Percentiles rank a stretch among this genome's conserved stretches.
These are phyloP conservation scores for Nepenthes mirabilis DNA, from an alignment of 148 eudicot species.

Conservation along the genomic window DNA sequence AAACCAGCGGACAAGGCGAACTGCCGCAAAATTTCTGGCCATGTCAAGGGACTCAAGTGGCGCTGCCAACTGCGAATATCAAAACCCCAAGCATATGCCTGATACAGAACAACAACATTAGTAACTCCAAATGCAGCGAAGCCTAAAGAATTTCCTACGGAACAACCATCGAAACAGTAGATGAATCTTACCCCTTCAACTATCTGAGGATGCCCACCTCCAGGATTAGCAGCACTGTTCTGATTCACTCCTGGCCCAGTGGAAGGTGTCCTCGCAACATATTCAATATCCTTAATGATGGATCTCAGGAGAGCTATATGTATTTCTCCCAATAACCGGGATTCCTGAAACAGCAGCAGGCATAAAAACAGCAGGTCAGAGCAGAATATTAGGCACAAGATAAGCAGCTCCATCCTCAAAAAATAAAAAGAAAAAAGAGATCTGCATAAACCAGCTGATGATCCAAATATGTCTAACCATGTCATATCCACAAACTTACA, in stretches of 20 bases:
- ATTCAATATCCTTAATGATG: conserved; percentile 84
- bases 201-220: conserved; percentile 88
- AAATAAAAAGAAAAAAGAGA: neutral
- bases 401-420: neutral
- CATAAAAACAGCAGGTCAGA: neutral
- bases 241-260: conserved; percentile 46
- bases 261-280: conserved; percentile 80
- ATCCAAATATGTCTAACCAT: neutral
- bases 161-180: neutral
- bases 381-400: neutral
- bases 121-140: neutral
- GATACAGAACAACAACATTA: conserved; percentile 11
- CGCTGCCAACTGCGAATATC: conserved; percentile 80
- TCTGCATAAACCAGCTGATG: neutral
- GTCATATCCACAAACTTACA: conserved; percentile 31
- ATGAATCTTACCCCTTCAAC: conserved; percentile 75
- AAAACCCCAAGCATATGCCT: conserved; percentile 97
- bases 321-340: conserved; percentile 74
- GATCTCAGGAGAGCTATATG: conserved; percentile 65
- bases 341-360: conserved; percentile 35
- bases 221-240: conserved; percentile 44
- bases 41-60: conserved; percentile 65
- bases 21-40: conserved; percentile 90
- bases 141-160: neutral
- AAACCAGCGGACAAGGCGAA: conserved; percentile 82